Evolutionary conservation across 2,329 filamentous ascomycete genomes (phyloP), one percentile per base, ranked within the genome.

Genomic region (Cordyceps tenuipes): DNA sequence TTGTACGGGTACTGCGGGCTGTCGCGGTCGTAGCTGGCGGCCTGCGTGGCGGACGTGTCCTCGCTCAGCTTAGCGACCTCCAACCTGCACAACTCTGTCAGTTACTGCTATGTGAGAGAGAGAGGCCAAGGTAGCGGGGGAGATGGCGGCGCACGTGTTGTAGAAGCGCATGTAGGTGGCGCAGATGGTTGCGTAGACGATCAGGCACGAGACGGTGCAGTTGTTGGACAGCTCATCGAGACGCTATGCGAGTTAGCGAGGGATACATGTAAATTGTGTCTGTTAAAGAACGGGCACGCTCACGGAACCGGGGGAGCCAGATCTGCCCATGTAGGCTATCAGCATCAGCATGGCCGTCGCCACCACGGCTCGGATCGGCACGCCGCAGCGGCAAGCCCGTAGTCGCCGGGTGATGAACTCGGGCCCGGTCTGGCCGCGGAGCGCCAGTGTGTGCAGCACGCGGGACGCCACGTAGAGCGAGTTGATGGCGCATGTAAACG

Each of bases 91-190:
- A 34, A 8, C 12, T 9, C 19, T 36, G 17, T 52, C 21, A 34
- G 41, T 17, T 17, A 29, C 29, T 3, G 29, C 7, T 29, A 8
- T 50, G 23, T n/a, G n/a, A 1, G 19, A n/a, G n/a, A n/a, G n/a
- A n/a, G n/a, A n/a, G n/a, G n/a, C n/a, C n/a, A n/a, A n/a, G n/a
- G n/a, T n/a, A n/a, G n/a, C n/a, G n/a, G 5, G 26, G 26, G 41
- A 26, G 19, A 61, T 64, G 34, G 15, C 63, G 66, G 54, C 29
- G 5, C 64, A 75, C 73, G 70, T 72, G 57, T 68, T 68, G 64
- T 69, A 74, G 63, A 75, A 75, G 31, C 62, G 69, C 43, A 76
- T 66, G 65, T 76, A 76, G 0, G 74, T 74, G 23, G 69, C 73
- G 57, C 73, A 76, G 17, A 76, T 74, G 15, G 70, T 69, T 21